phyloP scores from a whole-genome alignment of 2,329 filamentous ascomycete species.

The Pezicula carpinea region DNA sequence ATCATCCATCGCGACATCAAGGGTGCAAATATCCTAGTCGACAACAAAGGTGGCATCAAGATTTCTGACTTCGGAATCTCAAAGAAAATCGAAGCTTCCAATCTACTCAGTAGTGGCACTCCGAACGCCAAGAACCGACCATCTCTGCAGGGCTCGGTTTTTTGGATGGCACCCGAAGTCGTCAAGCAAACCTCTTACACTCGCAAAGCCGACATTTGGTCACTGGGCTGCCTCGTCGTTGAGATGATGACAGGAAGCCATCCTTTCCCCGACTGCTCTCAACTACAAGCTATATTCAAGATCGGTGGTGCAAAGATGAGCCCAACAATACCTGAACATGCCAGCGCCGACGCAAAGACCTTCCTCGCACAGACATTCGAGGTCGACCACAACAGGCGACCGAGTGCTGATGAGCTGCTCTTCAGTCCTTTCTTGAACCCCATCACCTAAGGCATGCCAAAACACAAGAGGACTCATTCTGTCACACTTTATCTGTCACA shows the following conservation, averaged over 20 bases:
- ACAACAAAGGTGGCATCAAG: conserved; percentile 98
- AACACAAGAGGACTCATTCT: too few species aligned
- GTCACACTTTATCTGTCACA: too few species aligned
- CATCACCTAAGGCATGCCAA: conserved; percentile 43
- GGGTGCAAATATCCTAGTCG: conserved; percentile 95
- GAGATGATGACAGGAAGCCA: conserved; percentile 99
- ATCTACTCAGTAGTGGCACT: conserved; percentile 63
- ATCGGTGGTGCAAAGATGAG: conserved; percentile 85
- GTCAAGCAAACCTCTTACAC: conserved; percentile 98
- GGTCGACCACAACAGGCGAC: conserved; percentile 87
- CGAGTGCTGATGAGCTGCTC: conserved; percentile 86
- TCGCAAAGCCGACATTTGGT: conserved; percentile 98
- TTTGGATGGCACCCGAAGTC: conserved; percentile 99
- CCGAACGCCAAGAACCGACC: conserved; percentile 64
- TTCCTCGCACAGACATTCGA: conserved; percentile 92
- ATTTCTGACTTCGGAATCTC: conserved; percentile 99
- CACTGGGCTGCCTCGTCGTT: conserved; percentile 89
- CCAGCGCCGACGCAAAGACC: conserved; percentile 74
- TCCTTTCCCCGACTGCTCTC: conserved; percentile 94
- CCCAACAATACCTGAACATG: conserved; percentile 82
- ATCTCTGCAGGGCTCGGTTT: conserved; percentile 93
- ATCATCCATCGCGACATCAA: conserved; percentile 99
- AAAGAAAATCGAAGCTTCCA: conserved; percentile 92
- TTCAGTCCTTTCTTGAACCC: conserved; percentile 76
- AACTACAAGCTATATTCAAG: conserved; percentile 97